phyloP scores from a whole-genome alignment of 2,329 filamentous ascomycete species.

The Fusarium falciforme region DNA sequence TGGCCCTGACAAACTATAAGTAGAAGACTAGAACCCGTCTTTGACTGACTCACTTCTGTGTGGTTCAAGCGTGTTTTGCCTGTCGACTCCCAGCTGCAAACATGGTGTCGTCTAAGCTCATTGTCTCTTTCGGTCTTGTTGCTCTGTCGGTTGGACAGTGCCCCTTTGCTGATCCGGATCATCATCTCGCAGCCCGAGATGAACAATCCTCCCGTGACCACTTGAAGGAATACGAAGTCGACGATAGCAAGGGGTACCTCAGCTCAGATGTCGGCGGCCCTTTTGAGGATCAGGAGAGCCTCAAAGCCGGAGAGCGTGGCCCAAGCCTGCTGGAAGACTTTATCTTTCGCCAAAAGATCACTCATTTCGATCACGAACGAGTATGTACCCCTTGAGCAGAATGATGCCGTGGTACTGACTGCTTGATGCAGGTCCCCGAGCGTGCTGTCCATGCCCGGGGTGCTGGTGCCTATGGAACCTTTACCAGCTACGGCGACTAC shows the following conservation, averaged over 20 bases:
- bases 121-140: conserved; percentile 42
- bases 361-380: conserved; percentile 77
- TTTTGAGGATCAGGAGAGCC: conserved; percentile 73
- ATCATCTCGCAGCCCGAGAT: conserved; percentile 39
- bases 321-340: conserved; percentile 79
- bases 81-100: neutral
- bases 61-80: neutral
- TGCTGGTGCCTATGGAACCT: conserved; percentile 76
- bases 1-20: conserved; percentile 23
- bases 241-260: conserved; percentile 66
- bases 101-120: conserved; percentile 43
- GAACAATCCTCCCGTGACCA: conserved; percentile 47
- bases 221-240: conserved; percentile 54
- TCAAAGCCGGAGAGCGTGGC: conserved; percentile 75
- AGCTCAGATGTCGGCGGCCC: conserved; percentile 77
- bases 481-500: conserved; percentile 74
- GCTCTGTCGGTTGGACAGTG: conserved; percentile 47
- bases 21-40: neutral
- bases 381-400: conserved; percentile 53
- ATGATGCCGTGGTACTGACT: conserved; percentile 19
- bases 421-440: conserved; percentile 60
- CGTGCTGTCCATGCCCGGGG: conserved; percentile 77
- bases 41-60: neutral
- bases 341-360: conserved; percentile 78
- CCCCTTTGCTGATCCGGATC: conserved; percentile 48